These are phyloP conservation scores for Apiospora hydei DNA, from an alignment of 2,329 filamentous ascomycete genomes.

Conservation along the genomic window DNA sequence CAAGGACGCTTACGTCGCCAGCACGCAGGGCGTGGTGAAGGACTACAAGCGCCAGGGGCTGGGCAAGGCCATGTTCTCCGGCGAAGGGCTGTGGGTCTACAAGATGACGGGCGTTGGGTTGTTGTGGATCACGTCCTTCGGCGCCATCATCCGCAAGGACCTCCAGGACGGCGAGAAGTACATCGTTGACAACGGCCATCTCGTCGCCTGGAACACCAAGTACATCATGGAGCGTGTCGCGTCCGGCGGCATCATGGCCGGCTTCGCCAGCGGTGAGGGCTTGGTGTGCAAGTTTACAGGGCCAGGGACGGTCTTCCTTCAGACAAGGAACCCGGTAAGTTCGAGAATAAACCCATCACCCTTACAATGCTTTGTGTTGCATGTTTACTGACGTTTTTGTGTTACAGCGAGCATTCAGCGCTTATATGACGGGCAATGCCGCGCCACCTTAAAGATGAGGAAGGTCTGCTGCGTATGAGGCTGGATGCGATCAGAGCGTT, in stretches of 20 bases:
- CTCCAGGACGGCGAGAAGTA: constrained; percentile 79
- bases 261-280: constrained; percentile 81
- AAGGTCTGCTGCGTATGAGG: too few species aligned
- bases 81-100: constrained; percentile 91
- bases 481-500: not conserved
- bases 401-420: constrained; percentile 57
- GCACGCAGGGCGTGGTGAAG: constrained; percentile 85
- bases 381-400: constrained; percentile 27
- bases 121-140: constrained; percentile 91
- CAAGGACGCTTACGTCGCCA: constrained; percentile 84
- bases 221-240: constrained; percentile 90
- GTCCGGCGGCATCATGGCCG: constrained; percentile 92
- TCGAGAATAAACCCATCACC: not conserved
- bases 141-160: constrained; percentile 94
- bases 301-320: constrained; percentile 89
- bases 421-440: constrained; percentile 58
- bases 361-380: not conserved
- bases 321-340: constrained; percentile 84
- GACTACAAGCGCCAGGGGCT: constrained; percentile 88
- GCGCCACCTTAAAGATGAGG: constrained; percentile 38
- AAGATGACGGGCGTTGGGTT: constrained; percentile 83
- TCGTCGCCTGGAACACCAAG: constrained; percentile 97
- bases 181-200: constrained; percentile 89
- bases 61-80: constrained; percentile 90
- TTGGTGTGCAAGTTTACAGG: constrained; percentile 94